Evolutionary conservation across 163 green algal species (phyloP).

Genomic region (Coccomyxa subellipsoidea): DNA sequence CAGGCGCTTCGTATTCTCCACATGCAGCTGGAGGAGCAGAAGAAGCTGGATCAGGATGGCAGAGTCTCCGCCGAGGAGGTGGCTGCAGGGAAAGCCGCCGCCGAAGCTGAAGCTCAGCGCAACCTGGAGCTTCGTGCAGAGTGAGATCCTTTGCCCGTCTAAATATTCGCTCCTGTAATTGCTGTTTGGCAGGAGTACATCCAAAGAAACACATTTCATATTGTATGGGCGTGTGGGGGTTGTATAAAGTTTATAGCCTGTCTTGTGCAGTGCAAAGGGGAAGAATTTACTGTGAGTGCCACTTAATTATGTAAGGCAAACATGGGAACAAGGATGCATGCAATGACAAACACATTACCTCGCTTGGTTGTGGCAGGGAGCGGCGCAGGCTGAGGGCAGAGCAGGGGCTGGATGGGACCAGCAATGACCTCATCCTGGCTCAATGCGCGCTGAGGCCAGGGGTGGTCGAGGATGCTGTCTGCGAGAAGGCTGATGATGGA

Average conservation of each 20-base stretch:
- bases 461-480: background rate
- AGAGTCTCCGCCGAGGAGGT: background rate
- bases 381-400: background rate
- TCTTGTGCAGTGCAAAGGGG: too few relatives aligned
- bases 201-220: too few relatives aligned
- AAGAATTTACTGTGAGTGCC: too few relatives aligned
- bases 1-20: too few relatives aligned
- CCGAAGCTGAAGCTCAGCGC: background rate
- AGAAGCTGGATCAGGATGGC: background rate
- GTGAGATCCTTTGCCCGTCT: background rate
- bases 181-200: too few relatives aligned
- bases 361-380: background rate
- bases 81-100: background rate
- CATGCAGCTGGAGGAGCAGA: background rate
- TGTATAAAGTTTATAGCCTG: too few relatives aligned
- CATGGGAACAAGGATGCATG: too few relatives aligned
- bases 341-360: background rate
- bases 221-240: too few relatives aligned
- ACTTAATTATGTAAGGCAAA: too few relatives aligned
- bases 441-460: background rate
- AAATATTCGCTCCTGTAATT: too few relatives aligned
- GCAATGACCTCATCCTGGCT: background rate
- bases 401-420: background rate
- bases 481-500: background rate
- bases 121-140: background rate